These are phyloP conservation scores for Leonotis leonurus DNA, from an alignment of 257 asterid genomes.

Conservation along the genomic window DNA sequence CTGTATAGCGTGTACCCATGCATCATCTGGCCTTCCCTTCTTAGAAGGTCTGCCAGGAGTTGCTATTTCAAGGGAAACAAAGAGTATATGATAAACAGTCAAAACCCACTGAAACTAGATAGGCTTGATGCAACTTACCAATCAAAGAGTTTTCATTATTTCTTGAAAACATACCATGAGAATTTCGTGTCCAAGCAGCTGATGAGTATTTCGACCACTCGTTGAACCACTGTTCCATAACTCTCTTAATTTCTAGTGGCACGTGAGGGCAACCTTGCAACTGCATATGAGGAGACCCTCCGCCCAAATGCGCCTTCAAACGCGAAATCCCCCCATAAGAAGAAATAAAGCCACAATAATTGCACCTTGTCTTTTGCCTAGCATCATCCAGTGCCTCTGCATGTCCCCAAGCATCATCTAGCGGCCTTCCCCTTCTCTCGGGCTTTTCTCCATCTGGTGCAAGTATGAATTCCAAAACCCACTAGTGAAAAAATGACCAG, in stretches of 20 bases:
- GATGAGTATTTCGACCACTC: constrained; percentile 33
- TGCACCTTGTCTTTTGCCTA: constrained; percentile 46
- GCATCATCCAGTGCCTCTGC: constrained; percentile 40
- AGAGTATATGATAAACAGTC: background rate
- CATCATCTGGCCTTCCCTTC: constrained; percentile 37
- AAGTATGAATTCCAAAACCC: background rate
- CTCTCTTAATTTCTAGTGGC: constrained; percentile 29
- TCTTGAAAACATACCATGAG: too few species aligned
- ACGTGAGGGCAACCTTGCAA: constrained; percentile 46
- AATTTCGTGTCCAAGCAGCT: constrained; percentile 31
- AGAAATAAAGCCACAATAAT: constrained; percentile 38
- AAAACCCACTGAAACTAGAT: background rate
- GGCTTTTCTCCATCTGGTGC: constrained; percentile 20
- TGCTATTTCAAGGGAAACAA: constrained; percentile 12
- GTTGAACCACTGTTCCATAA: constrained; percentile 40
- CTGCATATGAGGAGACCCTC: constrained; percentile 35
- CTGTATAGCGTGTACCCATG: constrained; percentile 40
- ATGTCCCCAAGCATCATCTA: constrained; percentile 48
- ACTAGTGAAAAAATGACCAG: background rate
- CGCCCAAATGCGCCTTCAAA: constrained; percentile 50
- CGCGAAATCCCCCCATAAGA: constrained; percentile 49
- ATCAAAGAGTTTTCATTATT: background rate
- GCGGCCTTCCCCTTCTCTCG: constrained; percentile 45
- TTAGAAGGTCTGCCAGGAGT: constrained; percentile 16
- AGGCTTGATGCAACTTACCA: background rate